Percentiles rank a stretch among this genome's conserved stretches.
These are phyloP conservation scores for Penicillium bialowiezense DNA, from an alignment of 495 filamentous ascomycete genomes.

Conservation along the genomic window DNA sequence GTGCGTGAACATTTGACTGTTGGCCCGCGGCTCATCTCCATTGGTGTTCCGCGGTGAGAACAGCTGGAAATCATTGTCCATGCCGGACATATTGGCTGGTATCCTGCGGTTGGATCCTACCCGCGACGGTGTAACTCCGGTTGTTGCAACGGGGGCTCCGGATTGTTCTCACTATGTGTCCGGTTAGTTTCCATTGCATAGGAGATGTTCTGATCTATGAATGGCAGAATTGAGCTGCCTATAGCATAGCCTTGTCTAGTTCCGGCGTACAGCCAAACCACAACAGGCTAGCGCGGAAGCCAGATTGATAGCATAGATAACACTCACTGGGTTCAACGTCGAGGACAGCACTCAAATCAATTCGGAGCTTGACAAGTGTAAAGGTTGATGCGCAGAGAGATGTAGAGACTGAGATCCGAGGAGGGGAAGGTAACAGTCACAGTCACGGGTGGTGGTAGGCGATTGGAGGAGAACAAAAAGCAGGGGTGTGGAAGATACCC, in stretches of 20 bases:
- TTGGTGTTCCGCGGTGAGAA: constrained; percentile 32
- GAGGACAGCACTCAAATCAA: neutral
- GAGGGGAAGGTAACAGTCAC: constrained; percentile 17
- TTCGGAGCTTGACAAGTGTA: neutral
- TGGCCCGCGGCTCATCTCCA: constrained; percentile 22
- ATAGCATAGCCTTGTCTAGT: neutral
- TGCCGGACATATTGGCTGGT: constrained; percentile 24
- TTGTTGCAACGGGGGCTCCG: neutral
- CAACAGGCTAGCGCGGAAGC: neutral
- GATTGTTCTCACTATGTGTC: constrained; percentile 5
- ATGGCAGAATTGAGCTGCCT: constrained; percentile 1
- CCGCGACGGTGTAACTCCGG: constrained; percentile 1
- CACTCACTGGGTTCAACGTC: constrained; percentile 12
- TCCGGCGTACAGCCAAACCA: neutral
- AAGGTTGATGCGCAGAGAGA: neutral
- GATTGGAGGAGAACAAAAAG: constrained; percentile 10
- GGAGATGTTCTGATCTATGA: neutral
- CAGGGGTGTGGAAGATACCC: constrained; percentile 19
- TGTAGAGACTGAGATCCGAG: constrained; percentile 10
- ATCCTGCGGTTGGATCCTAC: constrained; percentile 16
- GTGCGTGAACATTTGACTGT: constrained; percentile 12
- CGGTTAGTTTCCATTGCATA: neutral
- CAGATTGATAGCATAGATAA: neutral
- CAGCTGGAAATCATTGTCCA: constrained; percentile 42
- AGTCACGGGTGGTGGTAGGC: constrained; percentile 9